Conservation (phyloP, 345 rosid species). For the Luvunga scandens region DNA sequence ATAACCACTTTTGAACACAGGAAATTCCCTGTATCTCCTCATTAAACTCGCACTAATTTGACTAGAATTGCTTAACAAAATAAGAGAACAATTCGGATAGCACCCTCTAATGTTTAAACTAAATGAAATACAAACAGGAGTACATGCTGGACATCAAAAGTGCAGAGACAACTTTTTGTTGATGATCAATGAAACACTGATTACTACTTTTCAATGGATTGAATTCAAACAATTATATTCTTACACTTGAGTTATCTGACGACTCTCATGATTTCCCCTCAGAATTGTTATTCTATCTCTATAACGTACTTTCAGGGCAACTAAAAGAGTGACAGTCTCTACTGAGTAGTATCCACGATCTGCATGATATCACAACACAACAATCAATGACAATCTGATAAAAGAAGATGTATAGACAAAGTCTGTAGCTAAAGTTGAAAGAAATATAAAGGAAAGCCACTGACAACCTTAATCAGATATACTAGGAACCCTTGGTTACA, state of each 20-base stretch:
- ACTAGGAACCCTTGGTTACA: not conserved
- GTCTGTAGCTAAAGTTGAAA: not conserved
- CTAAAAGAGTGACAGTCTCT: constrained; percentile 61
- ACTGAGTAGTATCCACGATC: constrained; percentile 67
- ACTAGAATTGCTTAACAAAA: not conserved
- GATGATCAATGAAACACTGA: not conserved
- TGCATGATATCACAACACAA: constrained; percentile 22
- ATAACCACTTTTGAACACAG: not conserved
- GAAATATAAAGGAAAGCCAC: not conserved
- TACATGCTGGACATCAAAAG: not conserved
- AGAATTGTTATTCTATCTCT: constrained; percentile 61
- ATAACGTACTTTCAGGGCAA: constrained; percentile 56
- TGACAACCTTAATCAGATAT: not conserved
- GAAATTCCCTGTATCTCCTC: not conserved
- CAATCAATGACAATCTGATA: not conserved
- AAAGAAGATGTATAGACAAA: not conserved
- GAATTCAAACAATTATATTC: not conserved
- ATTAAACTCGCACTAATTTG: not conserved
- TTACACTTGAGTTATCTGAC: constrained; percentile 71
- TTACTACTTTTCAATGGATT: not conserved
- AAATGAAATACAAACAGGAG: not conserved
- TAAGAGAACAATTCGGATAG: not conserved
- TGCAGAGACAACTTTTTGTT: not conserved
- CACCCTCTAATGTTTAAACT: not conserved
- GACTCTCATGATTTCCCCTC: constrained; percentile 64